A percentile compares a stretch with the other conserved stretches of the same genome.
Evolutionary conservation across 2,329 filamentous ascomycete species (phyloP).

Genomic region (Plectosphaerella sp.): DNA sequence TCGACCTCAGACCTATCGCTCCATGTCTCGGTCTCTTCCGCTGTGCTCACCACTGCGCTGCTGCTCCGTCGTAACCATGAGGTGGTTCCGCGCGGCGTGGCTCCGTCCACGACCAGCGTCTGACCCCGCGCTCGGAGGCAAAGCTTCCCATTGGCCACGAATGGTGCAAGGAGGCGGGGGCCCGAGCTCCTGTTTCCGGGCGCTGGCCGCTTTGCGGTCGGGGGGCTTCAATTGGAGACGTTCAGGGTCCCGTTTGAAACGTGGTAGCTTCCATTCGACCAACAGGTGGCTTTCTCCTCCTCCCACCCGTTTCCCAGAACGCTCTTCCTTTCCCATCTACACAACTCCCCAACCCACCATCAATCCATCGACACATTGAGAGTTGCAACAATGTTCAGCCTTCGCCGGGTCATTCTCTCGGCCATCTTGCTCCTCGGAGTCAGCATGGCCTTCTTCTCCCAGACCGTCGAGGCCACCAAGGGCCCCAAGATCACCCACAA

Average conservation of each 20-base stretch:
- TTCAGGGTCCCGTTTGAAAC: slow-evolving; percentile 2
- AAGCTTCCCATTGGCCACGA: neutral
- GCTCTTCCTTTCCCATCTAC: neutral
- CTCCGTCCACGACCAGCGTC: too few relatives aligned
- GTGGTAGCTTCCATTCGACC: neutral
- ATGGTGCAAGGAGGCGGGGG: neutral
- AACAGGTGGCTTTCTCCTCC: neutral
- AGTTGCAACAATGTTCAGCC: slow-evolving; percentile 61
- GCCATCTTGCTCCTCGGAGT: slow-evolving; percentile 73
- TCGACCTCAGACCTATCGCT: too few relatives aligned
- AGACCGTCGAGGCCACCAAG: slow-evolving; percentile 69
- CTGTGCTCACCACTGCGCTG: too few relatives aligned
- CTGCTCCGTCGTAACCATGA: too few relatives aligned
- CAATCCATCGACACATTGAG: slow-evolving; percentile 6
- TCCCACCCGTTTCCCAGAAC: slow-evolving; percentile 3
- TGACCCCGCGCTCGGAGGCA: neutral
- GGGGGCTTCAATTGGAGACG: neutral
- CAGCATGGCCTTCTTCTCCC: slow-evolving; percentile 69
- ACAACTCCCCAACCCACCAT: slow-evolving; percentile 1
- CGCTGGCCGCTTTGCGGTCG: neutral
- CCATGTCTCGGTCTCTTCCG: too few relatives aligned
- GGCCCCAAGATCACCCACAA: slow-evolving; percentile 95
- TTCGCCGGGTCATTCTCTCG: slow-evolving; percentile 67
- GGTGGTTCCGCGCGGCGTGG: too few relatives aligned
- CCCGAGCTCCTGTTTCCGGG: neutral